phyloP scores from a whole-genome alignment of 768 basidiomycete species.

The Leccinum incarnatum region DNA sequence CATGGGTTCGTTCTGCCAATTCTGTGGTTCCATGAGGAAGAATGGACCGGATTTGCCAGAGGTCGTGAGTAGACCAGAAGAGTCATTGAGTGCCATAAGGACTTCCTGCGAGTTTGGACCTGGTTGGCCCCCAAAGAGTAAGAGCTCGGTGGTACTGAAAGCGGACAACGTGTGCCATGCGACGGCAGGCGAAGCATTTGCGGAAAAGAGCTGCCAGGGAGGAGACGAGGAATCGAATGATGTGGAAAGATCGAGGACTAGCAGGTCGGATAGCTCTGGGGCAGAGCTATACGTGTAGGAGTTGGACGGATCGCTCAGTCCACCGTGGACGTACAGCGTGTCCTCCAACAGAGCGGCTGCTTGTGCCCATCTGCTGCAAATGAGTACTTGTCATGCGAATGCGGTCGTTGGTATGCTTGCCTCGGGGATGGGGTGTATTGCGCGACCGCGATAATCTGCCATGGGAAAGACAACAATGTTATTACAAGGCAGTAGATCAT shows the following conservation, averaged over 20 bases:
- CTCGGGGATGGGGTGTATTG: slow-evolving; percentile 28
- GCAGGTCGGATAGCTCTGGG: slow-evolving; percentile 66
- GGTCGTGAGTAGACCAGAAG: slow-evolving; percentile 56
- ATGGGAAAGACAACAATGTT: slow-evolving; percentile 14
- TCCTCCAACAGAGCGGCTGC: slow-evolving; percentile 58
- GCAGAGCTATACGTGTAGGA: slow-evolving; percentile 72
- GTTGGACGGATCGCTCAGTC: slow-evolving; percentile 71
- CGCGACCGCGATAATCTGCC: slow-evolving; percentile 10
- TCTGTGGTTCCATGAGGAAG: slow-evolving; percentile 46
- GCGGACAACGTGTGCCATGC: slow-evolving; percentile 82
- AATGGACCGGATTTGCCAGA: slow-evolving; percentile 35
- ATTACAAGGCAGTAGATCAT: slow-evolving; percentile 9
- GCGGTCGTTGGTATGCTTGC: slow-evolving; percentile 5
- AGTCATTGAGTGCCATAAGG: slow-evolving; percentile 55
- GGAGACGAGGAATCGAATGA: slow-evolving; percentile 60
- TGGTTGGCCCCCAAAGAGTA: slow-evolving; percentile 77
- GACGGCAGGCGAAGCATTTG: slow-evolving; percentile 53
- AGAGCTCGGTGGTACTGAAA: slow-evolving; percentile 47
- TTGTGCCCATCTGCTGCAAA: slow-evolving; percentile 76
- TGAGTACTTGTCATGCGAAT: slow-evolving; percentile 6
- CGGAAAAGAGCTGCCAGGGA: slow-evolving; percentile 63
- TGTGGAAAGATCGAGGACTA: slow-evolving; percentile 61
- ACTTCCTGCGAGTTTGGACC: slow-evolving; percentile 55
- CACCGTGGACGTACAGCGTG: slow-evolving; percentile 72
- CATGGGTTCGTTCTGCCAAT: slow-evolving; percentile 66